phyloP scores from a whole-genome alignment of 169 alveolate species.

The Cryptosporidium felis region DNA sequence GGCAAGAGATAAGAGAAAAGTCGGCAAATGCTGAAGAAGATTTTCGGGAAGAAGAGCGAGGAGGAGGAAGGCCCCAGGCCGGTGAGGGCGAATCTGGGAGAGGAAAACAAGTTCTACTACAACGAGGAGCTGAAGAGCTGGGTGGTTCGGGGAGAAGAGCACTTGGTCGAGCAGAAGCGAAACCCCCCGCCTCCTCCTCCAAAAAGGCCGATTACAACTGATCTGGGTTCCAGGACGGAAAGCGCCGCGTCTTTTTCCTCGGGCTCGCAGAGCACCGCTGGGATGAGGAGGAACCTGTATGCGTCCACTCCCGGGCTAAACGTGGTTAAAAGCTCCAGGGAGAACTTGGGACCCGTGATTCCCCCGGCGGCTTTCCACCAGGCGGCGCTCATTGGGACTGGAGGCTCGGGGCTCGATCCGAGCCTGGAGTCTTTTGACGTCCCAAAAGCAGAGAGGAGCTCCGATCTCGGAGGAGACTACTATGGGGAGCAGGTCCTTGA shows the following conservation, averaged over 20 bases:
- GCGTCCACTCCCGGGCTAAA: slow-evolving; percentile 57
- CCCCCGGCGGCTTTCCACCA: slow-evolving; percentile 22
- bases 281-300: slow-evolving; percentile 16
- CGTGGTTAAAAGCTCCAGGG: neutral
- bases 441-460: no score
- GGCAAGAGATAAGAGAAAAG: neutral
- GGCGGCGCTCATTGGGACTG: no score
- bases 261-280: slow-evolving; percentile 2
- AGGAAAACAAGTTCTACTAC: slow-evolving; percentile 58
- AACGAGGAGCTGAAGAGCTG: slow-evolving; percentile 54
- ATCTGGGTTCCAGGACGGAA: slow-evolving; percentile 26
- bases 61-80: slow-evolving; percentile 60
- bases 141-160: slow-evolving; percentile 70
- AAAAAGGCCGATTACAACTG: slow-evolving; percentile 43
- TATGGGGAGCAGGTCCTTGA: no score
- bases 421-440: no score
- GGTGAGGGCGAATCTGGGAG: slow-evolving; percentile 61
- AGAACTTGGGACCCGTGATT: neutral
- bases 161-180: slow-evolving; percentile 34
- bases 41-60: slow-evolving; percentile 51
- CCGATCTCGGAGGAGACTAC: no score
- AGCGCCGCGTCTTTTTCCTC: slow-evolving; percentile 17
- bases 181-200: slow-evolving; percentile 62
- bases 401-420: no score
- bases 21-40: slow-evolving; percentile 50